phyloP scores from a whole-genome alignment of 1,139 yeast genomes.

The Candida sojae region DNA sequence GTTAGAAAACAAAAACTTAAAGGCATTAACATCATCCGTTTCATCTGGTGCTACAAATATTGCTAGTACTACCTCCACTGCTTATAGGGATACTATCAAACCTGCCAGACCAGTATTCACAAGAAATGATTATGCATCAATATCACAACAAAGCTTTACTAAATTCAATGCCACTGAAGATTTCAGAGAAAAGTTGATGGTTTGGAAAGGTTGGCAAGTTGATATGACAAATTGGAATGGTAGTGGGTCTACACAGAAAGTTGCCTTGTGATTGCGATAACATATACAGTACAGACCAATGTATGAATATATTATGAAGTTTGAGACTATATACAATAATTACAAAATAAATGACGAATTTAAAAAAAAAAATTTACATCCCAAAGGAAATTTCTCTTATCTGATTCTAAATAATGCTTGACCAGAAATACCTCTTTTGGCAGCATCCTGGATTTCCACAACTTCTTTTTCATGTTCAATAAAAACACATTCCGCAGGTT shows the following conservation, averaged over 20 bases:
- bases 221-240: constrained; percentile 81
- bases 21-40: constrained; percentile 8
- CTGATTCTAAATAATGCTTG: constrained; percentile 81
- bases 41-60: constrained; percentile 1
- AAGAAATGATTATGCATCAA: constrained; percentile 35
- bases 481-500: constrained; percentile 88
- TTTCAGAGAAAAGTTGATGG: constrained; percentile 44
- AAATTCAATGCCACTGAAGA: constrained; percentile 26
- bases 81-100: constrained; percentile 12
- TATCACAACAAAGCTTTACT: constrained; percentile 29
- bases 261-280: constrained; percentile 20
- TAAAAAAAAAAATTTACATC: neutral
- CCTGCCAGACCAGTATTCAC: constrained; percentile 41
- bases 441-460: constrained; percentile 82
- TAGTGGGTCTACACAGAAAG: constrained; percentile 23
- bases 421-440: constrained; percentile 70
- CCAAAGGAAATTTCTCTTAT: constrained; percentile 20
- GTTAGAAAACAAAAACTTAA: constrained; percentile 20
- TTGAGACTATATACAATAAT: constrained; percentile 1
- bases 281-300: neutral
- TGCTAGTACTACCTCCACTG: neutral
- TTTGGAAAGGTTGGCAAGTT: constrained; percentile 85
- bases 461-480: constrained; percentile 47
- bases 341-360: neutral
- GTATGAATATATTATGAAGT: neutral